Base-by-base conservation (phyloP, 164 flowering plant genomes). In the Vitis labrusca region DNA sequence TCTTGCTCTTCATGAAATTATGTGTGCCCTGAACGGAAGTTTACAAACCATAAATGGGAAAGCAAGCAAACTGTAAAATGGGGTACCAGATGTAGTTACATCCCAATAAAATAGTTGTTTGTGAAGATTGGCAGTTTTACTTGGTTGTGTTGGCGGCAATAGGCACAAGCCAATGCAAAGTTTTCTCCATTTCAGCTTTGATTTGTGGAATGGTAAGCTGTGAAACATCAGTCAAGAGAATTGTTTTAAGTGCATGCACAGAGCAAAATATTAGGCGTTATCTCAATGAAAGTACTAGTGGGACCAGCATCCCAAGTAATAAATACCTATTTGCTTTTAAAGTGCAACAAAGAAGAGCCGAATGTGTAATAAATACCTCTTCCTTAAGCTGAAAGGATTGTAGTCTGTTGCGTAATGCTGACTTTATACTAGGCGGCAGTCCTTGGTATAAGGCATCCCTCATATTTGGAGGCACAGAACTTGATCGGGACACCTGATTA, bases 111-210 rank as follows among this genome's bases (percentile, higher is more conserved):
- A 53, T 13, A 53, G 14, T 4, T 13, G 6, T 13, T 12, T 53
- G 9, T 53, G 47, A 37, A 13, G 13, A 19, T 3, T 15, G 63
- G 30, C 10, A 13, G 5, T 59, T 72, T 81, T 91, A 96, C 99
- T 93, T 93, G 76, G 97, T 89, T 67, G 99, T 96, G 80, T 93
- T 92, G 6, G 87, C 79, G 50, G 99, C 98, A 82, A 96, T 83
- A 6, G 99, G 99, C 66, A 93, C 97, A 71, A 96, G 94, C 99
- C 99, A 96, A 63, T 85, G 94, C 85, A 96, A 71, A 4, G 94
- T 96, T 75, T 90, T 96, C 84, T 96, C 99, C 99, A 96, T 96
- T 82, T 96, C 97, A 10, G 85, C 91, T 83, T 93, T 96, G 67
- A 96, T 89, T 79, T 92, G 87, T 48, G 83, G 80, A 48, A 96